Conservation (phyloP, 768 basidiomycete species). For the Tulasnella sp. region DNA sequence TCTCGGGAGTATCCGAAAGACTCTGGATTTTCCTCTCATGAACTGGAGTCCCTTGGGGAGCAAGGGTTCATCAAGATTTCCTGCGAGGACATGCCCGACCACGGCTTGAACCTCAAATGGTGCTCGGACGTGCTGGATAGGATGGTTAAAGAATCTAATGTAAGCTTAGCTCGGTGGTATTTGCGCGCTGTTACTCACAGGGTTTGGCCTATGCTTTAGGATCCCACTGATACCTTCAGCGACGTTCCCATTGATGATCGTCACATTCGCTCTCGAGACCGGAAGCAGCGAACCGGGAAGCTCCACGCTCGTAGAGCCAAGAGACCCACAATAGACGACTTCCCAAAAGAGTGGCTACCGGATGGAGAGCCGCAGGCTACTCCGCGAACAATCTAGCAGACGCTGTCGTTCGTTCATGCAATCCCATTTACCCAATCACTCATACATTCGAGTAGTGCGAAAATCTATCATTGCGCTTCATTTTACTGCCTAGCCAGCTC, state of each 20-base stretch:
- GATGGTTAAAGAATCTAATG: slow-evolving; percentile 76
- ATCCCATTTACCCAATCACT: background rate
- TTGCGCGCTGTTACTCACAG: background rate
- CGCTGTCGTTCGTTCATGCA: background rate
- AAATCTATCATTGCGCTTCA: background rate
- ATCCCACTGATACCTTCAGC: slow-evolving; percentile 39
- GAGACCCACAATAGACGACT: slow-evolving; percentile 65
- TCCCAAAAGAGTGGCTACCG: slow-evolving; percentile 74
- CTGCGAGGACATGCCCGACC: slow-evolving; percentile 76
- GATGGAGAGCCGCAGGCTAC: background rate
- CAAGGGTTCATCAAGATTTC: slow-evolving; percentile 87
- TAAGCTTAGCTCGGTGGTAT: slow-evolving; percentile 39
- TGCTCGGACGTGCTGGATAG: slow-evolving; percentile 77
- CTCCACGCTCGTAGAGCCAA: slow-evolving; percentile 34
- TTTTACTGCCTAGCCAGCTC: no score
- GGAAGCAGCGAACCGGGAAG: slow-evolving; percentile 67
- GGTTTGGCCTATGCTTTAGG: slow-evolving; percentile 27
- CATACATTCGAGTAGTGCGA: background rate
- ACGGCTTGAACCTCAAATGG: slow-evolving; percentile 90
- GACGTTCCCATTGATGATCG: slow-evolving; percentile 76
- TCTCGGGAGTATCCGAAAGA: slow-evolving; percentile 62
- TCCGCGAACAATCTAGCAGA: background rate
- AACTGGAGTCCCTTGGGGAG: slow-evolving; percentile 25
- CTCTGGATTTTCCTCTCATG: slow-evolving; percentile 43
- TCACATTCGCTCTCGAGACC: slow-evolving; percentile 62